Percentiles rank a stretch among this genome's conserved stretches.
Conservation (phyloP, 371 early-diverging fungal species). For the Lichtheimia ornata region DNA sequence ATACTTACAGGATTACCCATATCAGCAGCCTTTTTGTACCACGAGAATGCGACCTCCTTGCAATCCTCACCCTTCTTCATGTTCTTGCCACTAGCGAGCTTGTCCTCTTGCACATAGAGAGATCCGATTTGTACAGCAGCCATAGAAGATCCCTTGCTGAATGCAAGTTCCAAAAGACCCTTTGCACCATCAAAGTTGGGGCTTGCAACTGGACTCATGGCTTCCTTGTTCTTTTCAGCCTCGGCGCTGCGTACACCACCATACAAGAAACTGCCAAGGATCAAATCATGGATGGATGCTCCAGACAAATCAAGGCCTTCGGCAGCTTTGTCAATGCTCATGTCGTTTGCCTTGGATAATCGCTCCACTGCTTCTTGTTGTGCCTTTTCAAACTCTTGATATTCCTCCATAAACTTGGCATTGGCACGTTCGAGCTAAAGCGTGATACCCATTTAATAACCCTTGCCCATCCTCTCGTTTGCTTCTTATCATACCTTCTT, state of each 20-base stretch:
- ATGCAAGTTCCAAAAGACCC: conserved; percentile 51
- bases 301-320: conserved; percentile 35
- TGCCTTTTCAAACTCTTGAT: conserved; percentile 44
- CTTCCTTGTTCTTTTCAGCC: conserved; percentile 39
- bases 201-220: conserved; percentile 54
- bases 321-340: conserved; percentile 58
- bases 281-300: conserved; percentile 46
- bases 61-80: conserved; percentile 50
- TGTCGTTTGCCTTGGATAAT: conserved; percentile 43
- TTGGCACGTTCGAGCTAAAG: conserved; percentile 52
- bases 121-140: conserved; percentile 64
- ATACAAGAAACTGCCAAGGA: conserved; percentile 54
- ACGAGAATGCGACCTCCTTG: conserved; percentile 49
- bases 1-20: conserved; percentile 52
- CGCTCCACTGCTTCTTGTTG: conserved; percentile 59
- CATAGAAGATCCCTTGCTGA: conserved; percentile 57
- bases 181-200: conserved; percentile 63
- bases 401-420: conserved; percentile 46
- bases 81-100: conserved; percentile 54
- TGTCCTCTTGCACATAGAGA: conserved; percentile 57
- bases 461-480: neutral
- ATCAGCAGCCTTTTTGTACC: conserved; percentile 57
- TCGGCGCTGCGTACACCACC: conserved; percentile 57
- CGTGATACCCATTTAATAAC: too few relatives aligned
- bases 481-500: conserved; percentile 41